Evolutionary conservation across 2,329 filamentous ascomycete genomes (phyloP), one percentile per base, ranked within the genome.

Genomic region (Aspergillus sergii): DNA sequence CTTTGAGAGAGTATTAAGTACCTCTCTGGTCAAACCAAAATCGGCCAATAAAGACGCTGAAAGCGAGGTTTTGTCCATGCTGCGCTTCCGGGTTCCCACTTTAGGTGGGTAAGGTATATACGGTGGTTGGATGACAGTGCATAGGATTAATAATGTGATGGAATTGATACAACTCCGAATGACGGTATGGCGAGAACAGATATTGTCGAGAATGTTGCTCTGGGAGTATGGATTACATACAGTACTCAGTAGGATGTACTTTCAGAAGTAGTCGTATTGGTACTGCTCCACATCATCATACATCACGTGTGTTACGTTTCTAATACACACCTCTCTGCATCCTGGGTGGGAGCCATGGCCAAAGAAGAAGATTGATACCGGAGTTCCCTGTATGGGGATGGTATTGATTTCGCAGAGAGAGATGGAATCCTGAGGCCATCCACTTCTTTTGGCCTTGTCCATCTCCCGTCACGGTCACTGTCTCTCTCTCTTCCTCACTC

Each of bases 231-330:
- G 41, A 45, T 21, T 21, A 45, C n/a, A 21, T n/a, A 43, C 39
- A 43, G 26, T 45, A 45, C 41, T 21, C 21, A 48, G 45, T 46
- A 46, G 39, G 7, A 36, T 36, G 34, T 34, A 36, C 34, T 36
- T 36, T 12, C 5, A 16, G 12, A 36, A 16, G 12, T 36, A 14
- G 14, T 36, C 7, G 12, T 36, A 36, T 7, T 16, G 14, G 12
- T 36, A 41, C 39, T 41, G 39, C 16, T 19, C 26, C 26, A 28
- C 26, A 28, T 21, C 36, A 23, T 54, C 51, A 46, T 53, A 10
- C 26, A 39, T 68, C 66, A 68, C 66, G 66, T 68, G 64, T 4
- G 19, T 48, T 66, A 66, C 64, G 23, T 12, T 34, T 30, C 36
- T 10, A 46, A 48, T 50, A 59, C 57, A 65, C 64, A 43, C 45